These are phyloP conservation scores for Fraxinus xanthoxyloides DNA, from an alignment of 305 asterid genomes.

Conservation along the genomic window DNA sequence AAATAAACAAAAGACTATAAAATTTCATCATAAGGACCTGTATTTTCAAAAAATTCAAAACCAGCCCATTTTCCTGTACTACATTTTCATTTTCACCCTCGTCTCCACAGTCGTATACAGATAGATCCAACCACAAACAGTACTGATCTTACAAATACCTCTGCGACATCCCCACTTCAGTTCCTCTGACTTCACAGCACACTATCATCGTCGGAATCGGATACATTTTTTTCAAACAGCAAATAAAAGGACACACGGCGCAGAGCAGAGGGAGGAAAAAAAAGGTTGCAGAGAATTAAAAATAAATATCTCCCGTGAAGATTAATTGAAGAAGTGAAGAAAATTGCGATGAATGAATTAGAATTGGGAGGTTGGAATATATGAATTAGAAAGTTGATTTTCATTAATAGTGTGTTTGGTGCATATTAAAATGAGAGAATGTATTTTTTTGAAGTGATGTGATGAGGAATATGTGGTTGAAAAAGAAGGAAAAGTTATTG, in stretches of 20 bases:
- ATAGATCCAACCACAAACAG: slow-evolving; percentile 32
- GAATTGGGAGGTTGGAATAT: too few species aligned
- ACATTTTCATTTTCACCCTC: slow-evolving; percentile 20
- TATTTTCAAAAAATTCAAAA: slow-evolving; percentile 42
- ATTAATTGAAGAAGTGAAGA: slow-evolving; percentile 35
- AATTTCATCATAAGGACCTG: slow-evolving; percentile 28
- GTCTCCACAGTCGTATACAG: slow-evolving; percentile 25
- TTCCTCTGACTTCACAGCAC: slow-evolving; percentile 14
- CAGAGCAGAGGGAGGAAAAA: slow-evolving; percentile 36
- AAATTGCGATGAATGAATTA: too few species aligned
- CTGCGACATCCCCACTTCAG: slow-evolving; percentile 42
- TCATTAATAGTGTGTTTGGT: too few species aligned
- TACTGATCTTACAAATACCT: slow-evolving; percentile 54
- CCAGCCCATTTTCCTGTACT: slow-evolving; percentile 33
- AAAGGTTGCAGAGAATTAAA: slow-evolving; percentile 39
- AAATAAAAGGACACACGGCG: slow-evolving; percentile 35
- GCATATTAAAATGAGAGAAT: too few species aligned
- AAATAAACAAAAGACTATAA: neutral
- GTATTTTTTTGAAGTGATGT: too few species aligned
- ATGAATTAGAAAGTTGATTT: too few species aligned
- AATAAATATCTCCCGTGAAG: slow-evolving; percentile 38
- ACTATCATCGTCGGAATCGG: slow-evolving; percentile 14
- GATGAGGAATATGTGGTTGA: too few species aligned
- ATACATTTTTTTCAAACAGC: slow-evolving; percentile 31
- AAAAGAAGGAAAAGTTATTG: too few species aligned